Evolutionary conservation across 176 grass and related monocot species (phyloP), one percentile per base, ranked within the genome.

Genomic region (Aegilops tauschii): DNA sequence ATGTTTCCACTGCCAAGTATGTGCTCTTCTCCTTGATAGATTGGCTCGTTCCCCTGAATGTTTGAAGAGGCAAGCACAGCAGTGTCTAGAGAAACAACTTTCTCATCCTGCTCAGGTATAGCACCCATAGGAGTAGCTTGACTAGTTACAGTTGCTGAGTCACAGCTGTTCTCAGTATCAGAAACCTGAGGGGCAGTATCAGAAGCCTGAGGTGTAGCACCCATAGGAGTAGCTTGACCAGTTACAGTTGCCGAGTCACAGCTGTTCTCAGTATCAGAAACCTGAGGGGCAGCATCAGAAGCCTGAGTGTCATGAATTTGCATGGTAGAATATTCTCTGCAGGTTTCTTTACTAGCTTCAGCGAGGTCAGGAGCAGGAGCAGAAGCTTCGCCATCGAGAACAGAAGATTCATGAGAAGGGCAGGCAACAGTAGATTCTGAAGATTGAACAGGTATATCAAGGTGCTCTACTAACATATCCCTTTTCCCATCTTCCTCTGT

Each of bases 11-110:
- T 88, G 81, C 88, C 88, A 88, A 94, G 85, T 68, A 93, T 76
- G 59, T 91, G 87, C 64, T 97, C 97, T 94, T 94, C 97, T 85
- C 97, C 97, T 94, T 99, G 94, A 84, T 96, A 94, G 82, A 97
- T 93, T 81, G 94, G 90, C 50, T 99, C 97, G 76, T 62, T 88
- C 68, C 73, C 89, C 70, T 89, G 80, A 77, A 93, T 67, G 61
- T 66, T 89, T 52, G 85, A 77, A 69, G 74, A 70, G 44, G 87
- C 59, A 81, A 75, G 64, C 61, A 86, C 81, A 71, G 86, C 67
- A 72, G 39, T 85, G 83, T 89, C 74, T 82, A 91, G 79, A 67
- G 78, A 73, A 61, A 65, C 77, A 89, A 78, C 78, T 87, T 79
- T 90, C 73, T 76, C 85, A 85, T 90, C 89, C 40, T 59, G 71